Base-by-base conservation (phyloP, 768 basidiomycete species). In the Amanita thiersii region DNA sequence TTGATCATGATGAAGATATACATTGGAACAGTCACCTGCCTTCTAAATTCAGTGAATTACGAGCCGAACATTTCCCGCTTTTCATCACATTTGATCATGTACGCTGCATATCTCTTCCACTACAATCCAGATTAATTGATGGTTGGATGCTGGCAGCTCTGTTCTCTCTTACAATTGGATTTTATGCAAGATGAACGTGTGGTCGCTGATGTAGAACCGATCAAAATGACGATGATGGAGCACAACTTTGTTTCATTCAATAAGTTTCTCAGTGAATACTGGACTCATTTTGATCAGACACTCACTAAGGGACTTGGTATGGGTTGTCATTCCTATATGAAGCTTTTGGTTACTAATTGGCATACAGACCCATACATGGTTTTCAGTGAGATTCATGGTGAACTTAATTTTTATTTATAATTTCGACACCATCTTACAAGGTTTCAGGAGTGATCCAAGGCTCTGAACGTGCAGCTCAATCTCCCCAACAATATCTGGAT, bases 31-130 rank as follows among this genome's bases (percentile, higher is more conserved):
- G 44, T 10, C 62, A 71, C 46, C 61, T 81, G 4, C 82, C 82
- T 1, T 40, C 48, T 19, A 63, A 52, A 25, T 86, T 70, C 46
- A 80, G 78, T 37, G 64, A 69, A 7, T 60, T 86, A 11, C 53
- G 63, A 28, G 79, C 81, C 25, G 50, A 64, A 0, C 71, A 86
- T 50, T 86, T 86, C 40, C 84, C 84, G 0, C 55, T 86, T 30
- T 86, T 86, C 47, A 51, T 82, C 1, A 81, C 83, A 0, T 80
- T 77, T 40, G 74, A 84, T 50, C 63, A 66, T 39, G 83, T 80
- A 46, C n/a, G n/a, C n/a, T 34, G 68, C 48, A 10, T 15, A 30
- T 35, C 21, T 17, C 17, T 18, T 35, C 6, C 37, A 8, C 43
- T 14, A 30, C 29, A 30, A 14, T 30, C 29, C 29, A 30, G 14